Percentiles rank a stretch among this genome's conserved stretches.
Conservation (phyloP, 352 stramenopile genomes). For the Pythium periplocum region DNA sequence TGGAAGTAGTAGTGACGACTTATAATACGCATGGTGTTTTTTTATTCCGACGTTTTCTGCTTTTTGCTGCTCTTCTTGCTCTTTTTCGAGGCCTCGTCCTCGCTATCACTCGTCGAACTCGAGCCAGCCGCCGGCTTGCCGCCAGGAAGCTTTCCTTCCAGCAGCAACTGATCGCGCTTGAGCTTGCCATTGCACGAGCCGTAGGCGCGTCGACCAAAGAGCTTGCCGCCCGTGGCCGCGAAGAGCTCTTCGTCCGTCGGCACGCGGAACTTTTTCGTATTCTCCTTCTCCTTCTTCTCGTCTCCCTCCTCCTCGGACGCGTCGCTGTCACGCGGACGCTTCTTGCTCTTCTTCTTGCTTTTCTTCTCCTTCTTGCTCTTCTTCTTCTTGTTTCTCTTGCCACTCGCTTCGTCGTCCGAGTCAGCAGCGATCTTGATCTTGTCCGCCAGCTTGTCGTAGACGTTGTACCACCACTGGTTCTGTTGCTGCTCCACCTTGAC, state of each 20-base stretch:
- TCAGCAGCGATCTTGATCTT: slow-evolving; percentile 83
- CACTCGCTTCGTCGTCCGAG: slow-evolving; percentile 41
- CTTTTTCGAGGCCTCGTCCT: slow-evolving; percentile 5
- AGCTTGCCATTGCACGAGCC: slow-evolving; percentile 84
- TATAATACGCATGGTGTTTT: slow-evolving; percentile 1
- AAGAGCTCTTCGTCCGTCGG: slow-evolving; percentile 96
- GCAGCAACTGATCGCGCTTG: slow-evolving; percentile 63
- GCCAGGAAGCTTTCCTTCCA: slow-evolving; percentile 21
- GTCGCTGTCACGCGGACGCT: slow-evolving; percentile 21
- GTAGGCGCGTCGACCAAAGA: slow-evolving; percentile 94
- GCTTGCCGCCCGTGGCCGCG: slow-evolving; percentile 90
- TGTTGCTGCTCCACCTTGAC: slow-evolving; percentile 55
- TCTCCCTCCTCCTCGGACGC: slow-evolving; percentile 17
- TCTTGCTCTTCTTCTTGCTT: slow-evolving; percentile 22
- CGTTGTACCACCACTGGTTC: slow-evolving; percentile 88
- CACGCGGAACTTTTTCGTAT: slow-evolving; percentile 46
- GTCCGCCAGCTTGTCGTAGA: slow-evolving; percentile 80
- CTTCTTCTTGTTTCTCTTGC: slow-evolving; percentile 38
- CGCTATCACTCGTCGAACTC: slow-evolving; percentile 1
- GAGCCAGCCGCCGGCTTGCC: neutral
- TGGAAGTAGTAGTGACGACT: neutral
- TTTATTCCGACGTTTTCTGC: slow-evolving; percentile 19
- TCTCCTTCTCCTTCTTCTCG: slow-evolving; percentile 21
- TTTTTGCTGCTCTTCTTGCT: slow-evolving; percentile 26
- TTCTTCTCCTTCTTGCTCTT: slow-evolving; percentile 49